These are phyloP conservation scores for Fusarium xylarioides DNA, from an alignment of 2,329 filamentous ascomycete genomes.

Conservation along the genomic window DNA sequence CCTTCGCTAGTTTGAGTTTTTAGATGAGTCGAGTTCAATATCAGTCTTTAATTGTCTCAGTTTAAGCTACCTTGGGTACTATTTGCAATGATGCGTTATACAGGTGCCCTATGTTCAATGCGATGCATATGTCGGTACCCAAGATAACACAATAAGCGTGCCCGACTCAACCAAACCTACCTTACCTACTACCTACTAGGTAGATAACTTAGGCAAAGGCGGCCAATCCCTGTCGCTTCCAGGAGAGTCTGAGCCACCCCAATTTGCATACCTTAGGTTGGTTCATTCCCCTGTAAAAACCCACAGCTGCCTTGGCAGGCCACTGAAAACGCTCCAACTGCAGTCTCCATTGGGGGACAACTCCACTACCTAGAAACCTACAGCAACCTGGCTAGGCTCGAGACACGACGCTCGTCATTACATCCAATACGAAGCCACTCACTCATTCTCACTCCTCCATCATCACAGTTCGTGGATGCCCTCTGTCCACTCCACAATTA, in stretches of 20 bases:
- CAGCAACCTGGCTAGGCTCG: conserved; percentile 14
- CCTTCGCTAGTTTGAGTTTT: conserved; percentile 27
- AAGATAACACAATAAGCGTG: conserved; percentile 10
- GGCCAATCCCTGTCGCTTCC: conserved; percentile 24
- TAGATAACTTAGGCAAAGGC: not conserved
- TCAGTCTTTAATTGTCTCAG: not conserved
- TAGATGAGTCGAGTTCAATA: conserved; percentile 24
- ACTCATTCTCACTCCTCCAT: conserved; percentile 25
- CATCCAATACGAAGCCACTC: conserved; percentile 21
- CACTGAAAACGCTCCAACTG: conserved; percentile 16
- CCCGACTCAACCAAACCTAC: not conserved
- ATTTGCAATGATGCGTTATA: not conserved
- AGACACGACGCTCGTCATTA: conserved; percentile 29
- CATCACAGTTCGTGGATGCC: conserved; percentile 28
- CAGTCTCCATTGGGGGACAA: conserved; percentile 13
- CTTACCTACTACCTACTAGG: no score
- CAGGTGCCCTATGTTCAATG: not conserved
- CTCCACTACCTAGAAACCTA: conserved; percentile 24
- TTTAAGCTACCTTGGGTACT: not conserved
- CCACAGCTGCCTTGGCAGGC: conserved; percentile 14
- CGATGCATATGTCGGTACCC: conserved; percentile 17
- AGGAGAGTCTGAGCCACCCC: conserved; percentile 34
- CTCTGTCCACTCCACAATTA: conserved; percentile 21
- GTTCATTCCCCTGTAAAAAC: conserved; percentile 15
- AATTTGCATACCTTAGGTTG: conserved; percentile 28